Conservation (phyloP, 2,329 filamentous ascomycete species). For the Hypoxylon sp. region DNA sequence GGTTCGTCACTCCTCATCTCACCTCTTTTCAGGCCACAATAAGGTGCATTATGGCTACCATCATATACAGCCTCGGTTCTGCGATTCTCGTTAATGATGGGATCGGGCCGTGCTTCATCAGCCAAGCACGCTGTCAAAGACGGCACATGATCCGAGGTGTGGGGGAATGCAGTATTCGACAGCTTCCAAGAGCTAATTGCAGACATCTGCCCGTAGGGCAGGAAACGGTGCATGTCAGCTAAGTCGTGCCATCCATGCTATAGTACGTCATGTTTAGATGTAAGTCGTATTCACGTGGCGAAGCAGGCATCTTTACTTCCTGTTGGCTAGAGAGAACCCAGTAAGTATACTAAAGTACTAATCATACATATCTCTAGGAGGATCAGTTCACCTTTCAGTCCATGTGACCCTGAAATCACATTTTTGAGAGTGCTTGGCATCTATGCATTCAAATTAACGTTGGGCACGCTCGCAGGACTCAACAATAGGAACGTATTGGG, state of each 20-base stretch:
- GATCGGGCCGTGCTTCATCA: constrained; percentile 5
- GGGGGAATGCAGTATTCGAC: constrained; percentile 21
- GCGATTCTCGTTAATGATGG: constrained; percentile 1
- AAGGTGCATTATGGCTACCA: neutral
- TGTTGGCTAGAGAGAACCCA: constrained; percentile 19
- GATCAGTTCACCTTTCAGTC: constrained; percentile 18
- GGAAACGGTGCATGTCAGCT: constrained; percentile 20
- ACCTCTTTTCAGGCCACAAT: neutral
- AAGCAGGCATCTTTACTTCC: constrained; percentile 26
- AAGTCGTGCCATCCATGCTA: constrained; percentile 20
- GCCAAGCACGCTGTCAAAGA: constrained; percentile 4
- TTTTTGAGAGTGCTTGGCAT: constrained; percentile 22
- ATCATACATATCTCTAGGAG: constrained; percentile 19
- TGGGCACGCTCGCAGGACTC: constrained; percentile 40
- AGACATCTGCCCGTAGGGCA: constrained; percentile 18
- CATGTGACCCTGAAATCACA: constrained; percentile 30
- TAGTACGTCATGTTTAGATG: constrained; percentile 35
- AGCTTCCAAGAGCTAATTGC: constrained; percentile 22
- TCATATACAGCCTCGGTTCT: constrained; percentile 7
- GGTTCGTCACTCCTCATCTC: neutral
- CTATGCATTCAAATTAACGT: constrained; percentile 29
- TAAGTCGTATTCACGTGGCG: constrained; percentile 35
- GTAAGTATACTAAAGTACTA: constrained; percentile 25
- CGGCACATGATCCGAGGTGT: constrained; percentile 29
- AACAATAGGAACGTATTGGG: constrained; percentile 12